A percentile compares a stretch with the other conserved stretches of the same genome.
These are phyloP conservation scores for Saksenaea oblongispora DNA, from an alignment of 371 early-diverging fungal species.

Conservation along the genomic window DNA sequence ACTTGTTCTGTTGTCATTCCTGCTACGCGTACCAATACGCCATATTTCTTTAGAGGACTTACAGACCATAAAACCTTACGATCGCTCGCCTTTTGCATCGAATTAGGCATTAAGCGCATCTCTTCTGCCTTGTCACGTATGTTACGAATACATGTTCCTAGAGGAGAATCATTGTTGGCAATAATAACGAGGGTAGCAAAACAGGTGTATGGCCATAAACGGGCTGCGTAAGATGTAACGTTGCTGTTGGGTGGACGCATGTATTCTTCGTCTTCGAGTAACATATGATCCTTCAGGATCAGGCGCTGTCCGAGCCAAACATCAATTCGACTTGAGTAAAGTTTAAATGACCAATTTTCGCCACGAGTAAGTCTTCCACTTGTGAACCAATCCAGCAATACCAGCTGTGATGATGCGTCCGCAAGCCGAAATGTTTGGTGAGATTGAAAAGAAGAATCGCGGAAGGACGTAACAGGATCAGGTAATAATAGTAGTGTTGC, in stretches of 20 bases:
- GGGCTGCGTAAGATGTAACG: slow-evolving; percentile 37
- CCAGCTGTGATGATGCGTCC: slow-evolving; percentile 49
- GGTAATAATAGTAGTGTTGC: slow-evolving; percentile 65
- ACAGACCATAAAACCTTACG: slow-evolving; percentile 39
- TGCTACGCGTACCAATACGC: slow-evolving; percentile 42
- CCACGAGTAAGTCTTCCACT: slow-evolving; percentile 73
- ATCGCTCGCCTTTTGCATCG: slow-evolving; percentile 19
- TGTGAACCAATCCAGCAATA: slow-evolving; percentile 83
- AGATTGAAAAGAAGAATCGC: slow-evolving; percentile 63
- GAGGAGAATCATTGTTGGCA: slow-evolving; percentile 2
- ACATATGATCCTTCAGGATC: slow-evolving; percentile 64
- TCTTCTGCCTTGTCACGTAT: slow-evolving; percentile 28
- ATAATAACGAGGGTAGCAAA: slow-evolving; percentile 50
- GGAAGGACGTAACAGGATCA: slow-evolving; percentile 78
- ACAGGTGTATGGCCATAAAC: slow-evolving; percentile 40
- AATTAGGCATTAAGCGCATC: slow-evolving; percentile 31
- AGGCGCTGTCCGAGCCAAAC: slow-evolving; percentile 42
- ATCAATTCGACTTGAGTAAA: slow-evolving; percentile 66
- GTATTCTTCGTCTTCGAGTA: slow-evolving; percentile 50
- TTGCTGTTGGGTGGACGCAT: slow-evolving; percentile 12
- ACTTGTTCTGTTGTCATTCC: slow-evolving; percentile 50
- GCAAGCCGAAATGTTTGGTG: slow-evolving; percentile 55
- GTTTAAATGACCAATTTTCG: slow-evolving; percentile 72
- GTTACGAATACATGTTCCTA: slow-evolving; percentile 12
- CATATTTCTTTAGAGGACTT: slow-evolving; percentile 29